A percentile compares a stretch with the other conserved stretches of the same genome.
These are phyloP conservation scores for Lactarius vividus DNA, from an alignment of 768 basidiomycete species.

Conservation along the genomic window DNA sequence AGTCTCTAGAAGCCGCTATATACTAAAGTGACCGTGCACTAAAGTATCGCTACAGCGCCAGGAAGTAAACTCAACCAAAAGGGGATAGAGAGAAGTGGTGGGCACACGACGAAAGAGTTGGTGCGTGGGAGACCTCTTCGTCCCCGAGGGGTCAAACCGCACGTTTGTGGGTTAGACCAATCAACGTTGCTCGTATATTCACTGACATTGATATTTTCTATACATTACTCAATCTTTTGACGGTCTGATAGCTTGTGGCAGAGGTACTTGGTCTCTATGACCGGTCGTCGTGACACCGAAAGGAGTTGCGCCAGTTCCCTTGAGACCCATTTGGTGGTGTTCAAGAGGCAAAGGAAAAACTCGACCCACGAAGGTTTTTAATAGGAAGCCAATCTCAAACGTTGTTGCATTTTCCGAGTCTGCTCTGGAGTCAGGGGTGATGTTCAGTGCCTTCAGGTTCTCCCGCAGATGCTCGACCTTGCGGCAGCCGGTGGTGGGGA, in stretches of 20 bases:
- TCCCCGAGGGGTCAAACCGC: not conserved
- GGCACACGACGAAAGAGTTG: not conserved
- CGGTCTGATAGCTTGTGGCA: not conserved
- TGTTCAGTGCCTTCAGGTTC: slow-evolving; percentile 51
- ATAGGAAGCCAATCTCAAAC: slow-evolving; percentile 43
- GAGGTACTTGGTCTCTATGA: not conserved
- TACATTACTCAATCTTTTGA: not conserved
- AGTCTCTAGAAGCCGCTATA: no score
- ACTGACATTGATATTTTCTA: not conserved
- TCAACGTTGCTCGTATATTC: not conserved
- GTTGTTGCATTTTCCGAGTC: slow-evolving; percentile 40
- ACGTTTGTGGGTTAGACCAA: not conserved
- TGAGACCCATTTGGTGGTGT: not conserved
- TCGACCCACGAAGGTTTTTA: not conserved
- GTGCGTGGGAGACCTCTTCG: not conserved
- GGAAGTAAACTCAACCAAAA: no score
- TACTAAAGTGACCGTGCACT: no score
- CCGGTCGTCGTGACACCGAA: not conserved
- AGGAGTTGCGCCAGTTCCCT: not conserved
- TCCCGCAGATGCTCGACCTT: slow-evolving; percentile 51
- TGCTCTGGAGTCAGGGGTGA: slow-evolving; percentile 41
- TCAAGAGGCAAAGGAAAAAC: not conserved
- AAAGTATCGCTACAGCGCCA: no score
- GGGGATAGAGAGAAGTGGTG: not conserved
- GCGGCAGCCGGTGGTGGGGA: slow-evolving; percentile 51